Percentiles rank a stretch among this genome's conserved stretches.
Conservation (phyloP, 768 basidiomycete genomes). For the Gymnopilus dilepis region DNA sequence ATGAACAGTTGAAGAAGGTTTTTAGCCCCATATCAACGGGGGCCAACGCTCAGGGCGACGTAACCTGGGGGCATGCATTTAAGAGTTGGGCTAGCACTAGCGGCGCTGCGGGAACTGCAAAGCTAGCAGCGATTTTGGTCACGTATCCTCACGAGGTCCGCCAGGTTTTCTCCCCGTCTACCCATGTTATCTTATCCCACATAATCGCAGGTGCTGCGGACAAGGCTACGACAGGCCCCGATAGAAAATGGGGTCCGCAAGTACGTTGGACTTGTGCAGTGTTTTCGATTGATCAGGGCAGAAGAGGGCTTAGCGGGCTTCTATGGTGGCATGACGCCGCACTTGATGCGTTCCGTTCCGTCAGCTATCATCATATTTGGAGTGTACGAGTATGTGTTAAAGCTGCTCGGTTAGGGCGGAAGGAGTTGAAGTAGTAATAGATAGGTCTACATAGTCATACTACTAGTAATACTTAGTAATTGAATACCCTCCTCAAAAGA, state of each 20-base stretch:
- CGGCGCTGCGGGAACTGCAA: background rate
- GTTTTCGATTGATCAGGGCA: slow-evolving; percentile 1
- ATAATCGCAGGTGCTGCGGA: background rate
- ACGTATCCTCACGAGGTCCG: slow-evolving; percentile 2
- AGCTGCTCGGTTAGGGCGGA: background rate
- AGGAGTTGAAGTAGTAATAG: slow-evolving; percentile 32
- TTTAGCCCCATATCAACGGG: background rate
- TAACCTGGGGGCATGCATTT: background rate
- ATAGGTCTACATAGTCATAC: background rate
- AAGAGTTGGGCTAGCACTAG: slow-evolving; percentile 2
- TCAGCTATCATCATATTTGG: slow-evolving; percentile 3
- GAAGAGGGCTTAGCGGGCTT: slow-evolving; percentile 1
- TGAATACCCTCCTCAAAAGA: too few relatives aligned
- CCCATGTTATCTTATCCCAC: background rate
- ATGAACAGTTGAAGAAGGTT: background rate
- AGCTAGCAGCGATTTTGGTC: slow-evolving; percentile 1
- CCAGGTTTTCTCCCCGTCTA: background rate
- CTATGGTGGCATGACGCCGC: background rate
- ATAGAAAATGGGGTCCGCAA: background rate
- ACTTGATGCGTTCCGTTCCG: background rate
- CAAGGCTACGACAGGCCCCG: background rate
- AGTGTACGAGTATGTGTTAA: slow-evolving; percentile 1
- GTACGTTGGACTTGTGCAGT: background rate
- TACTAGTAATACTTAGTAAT: too few relatives aligned
- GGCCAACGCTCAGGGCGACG: background rate